Conservation (phyloP, 2,329 filamentous ascomycete species). For the Pseudocercospora musae region DNA sequence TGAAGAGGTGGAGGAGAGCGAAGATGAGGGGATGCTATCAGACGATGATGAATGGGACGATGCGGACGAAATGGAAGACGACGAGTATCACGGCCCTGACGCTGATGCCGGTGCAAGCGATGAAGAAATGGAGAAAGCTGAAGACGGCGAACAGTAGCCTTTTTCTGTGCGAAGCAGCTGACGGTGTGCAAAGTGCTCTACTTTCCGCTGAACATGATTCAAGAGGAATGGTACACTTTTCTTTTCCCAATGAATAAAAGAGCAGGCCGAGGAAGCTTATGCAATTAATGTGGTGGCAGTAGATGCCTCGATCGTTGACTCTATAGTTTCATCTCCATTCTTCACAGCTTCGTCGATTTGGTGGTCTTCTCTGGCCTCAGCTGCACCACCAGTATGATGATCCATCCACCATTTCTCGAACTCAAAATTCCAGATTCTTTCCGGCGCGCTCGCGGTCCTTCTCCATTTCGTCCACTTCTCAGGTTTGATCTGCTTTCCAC, state of each 20-base stretch:
- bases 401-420: constrained; percentile 32
- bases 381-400: background rate
- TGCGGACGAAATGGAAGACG: constrained; percentile 34
- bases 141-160: constrained; percentile 4
- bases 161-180: background rate
- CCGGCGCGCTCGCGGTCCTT: constrained; percentile 28
- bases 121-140: constrained; percentile 19
- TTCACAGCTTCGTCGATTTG: too few relatives aligned
- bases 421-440: constrained; percentile 41
- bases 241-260: too few relatives aligned
- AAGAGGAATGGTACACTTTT: background rate
- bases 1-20: constrained; percentile 42
- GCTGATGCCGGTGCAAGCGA: constrained; percentile 14
- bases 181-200: background rate
- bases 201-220: too few relatives aligned
- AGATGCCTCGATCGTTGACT: background rate
- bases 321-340: background rate
- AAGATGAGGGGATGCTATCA: constrained; percentile 41
- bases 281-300: background rate
- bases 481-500: constrained; percentile 36
- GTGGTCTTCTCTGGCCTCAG: background rate
- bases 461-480: constrained; percentile 27
- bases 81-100: constrained; percentile 21
- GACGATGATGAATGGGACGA: constrained; percentile 53
- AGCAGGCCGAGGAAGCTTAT: too few relatives aligned